phyloP scores from a whole-genome alignment of 169 alveolate species.

The Cytauxzoon felis region DNA sequence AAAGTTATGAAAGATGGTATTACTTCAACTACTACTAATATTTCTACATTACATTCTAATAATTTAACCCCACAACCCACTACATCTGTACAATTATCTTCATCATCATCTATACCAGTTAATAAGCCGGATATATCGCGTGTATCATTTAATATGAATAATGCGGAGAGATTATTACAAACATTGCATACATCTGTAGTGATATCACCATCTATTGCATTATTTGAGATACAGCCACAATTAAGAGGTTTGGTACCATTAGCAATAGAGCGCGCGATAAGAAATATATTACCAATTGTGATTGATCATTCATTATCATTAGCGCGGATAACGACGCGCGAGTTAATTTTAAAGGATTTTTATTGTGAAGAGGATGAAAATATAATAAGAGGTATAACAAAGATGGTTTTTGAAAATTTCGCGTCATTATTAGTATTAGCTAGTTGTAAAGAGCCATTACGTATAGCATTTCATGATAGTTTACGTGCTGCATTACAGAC shows the following conservation, averaged over 20 bases:
- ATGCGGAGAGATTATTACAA: slow-evolving; percentile 15
- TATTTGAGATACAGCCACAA: slow-evolving; percentile 83
- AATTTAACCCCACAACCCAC: background rate
- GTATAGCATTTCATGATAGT: slow-evolving; percentile 84
- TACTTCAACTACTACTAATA: background rate
- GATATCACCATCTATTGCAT: slow-evolving; percentile 85
- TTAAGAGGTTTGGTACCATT: slow-evolving; percentile 87
- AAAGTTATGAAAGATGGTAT: slow-evolving; percentile 61
- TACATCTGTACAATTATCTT: too few species aligned
- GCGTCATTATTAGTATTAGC: slow-evolving; percentile 95
- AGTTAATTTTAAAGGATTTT: slow-evolving; percentile 92
- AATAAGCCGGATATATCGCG: too few species aligned
- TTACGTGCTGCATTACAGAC: slow-evolving; percentile 83
- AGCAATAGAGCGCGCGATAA: slow-evolving; percentile 92
- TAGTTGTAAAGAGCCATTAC: slow-evolving; percentile 93
- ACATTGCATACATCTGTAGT: slow-evolving; percentile 59
- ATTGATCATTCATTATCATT: slow-evolving; percentile 90
- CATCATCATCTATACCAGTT: too few species aligned
- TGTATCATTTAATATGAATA: background rate
- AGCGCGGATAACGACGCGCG: slow-evolving; percentile 93
- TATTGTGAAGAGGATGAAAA: slow-evolving; percentile 90
- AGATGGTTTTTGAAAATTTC: slow-evolving; percentile 84
- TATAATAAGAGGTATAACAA: slow-evolving; percentile 87
- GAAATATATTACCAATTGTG: slow-evolving; percentile 89
- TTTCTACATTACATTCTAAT: background rate